Conservation (phyloP, 306 rosid species). For the Ziziphus jujuba region DNA sequence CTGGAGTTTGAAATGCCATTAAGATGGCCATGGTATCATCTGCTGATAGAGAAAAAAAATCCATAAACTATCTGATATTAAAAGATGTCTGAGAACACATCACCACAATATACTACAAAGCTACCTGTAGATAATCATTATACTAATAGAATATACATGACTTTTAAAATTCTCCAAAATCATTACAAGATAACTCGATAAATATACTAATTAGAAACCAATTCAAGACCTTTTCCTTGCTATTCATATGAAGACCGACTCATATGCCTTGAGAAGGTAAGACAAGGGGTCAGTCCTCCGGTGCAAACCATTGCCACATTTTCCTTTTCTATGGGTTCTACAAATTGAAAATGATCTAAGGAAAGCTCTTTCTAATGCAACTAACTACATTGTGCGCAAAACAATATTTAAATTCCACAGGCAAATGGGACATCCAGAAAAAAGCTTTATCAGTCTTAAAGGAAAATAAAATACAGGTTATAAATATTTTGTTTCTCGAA, state of each 20-base stretch:
- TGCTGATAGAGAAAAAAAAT: conserved; percentile 27
- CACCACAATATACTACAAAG: neutral
- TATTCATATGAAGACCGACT: neutral
- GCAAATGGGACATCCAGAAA: no score
- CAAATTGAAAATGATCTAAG: neutral
- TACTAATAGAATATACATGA: no score
- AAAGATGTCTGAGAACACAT: neutral
- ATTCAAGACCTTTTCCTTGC: neutral
- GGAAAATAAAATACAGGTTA: no score
- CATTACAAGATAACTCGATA: no score
- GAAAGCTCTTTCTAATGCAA: neutral
- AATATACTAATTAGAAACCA: neutral
- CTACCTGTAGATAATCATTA: no score
- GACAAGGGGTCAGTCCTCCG: neutral
- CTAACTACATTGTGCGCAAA: neutral
- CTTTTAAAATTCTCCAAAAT: no score
- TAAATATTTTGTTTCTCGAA: no score
- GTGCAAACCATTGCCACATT: neutral
- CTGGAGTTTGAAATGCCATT: conserved; percentile 84
- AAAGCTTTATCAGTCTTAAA: no score
- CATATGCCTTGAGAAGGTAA: neutral
- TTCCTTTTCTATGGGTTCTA: neutral
- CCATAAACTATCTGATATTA: neutral
- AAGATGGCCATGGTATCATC: conserved; percentile 90
- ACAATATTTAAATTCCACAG: no score